phyloP scores from a whole-genome alignment of 2,329 filamentous ascomycete genomes.

The Aspergillus niger region DNA sequence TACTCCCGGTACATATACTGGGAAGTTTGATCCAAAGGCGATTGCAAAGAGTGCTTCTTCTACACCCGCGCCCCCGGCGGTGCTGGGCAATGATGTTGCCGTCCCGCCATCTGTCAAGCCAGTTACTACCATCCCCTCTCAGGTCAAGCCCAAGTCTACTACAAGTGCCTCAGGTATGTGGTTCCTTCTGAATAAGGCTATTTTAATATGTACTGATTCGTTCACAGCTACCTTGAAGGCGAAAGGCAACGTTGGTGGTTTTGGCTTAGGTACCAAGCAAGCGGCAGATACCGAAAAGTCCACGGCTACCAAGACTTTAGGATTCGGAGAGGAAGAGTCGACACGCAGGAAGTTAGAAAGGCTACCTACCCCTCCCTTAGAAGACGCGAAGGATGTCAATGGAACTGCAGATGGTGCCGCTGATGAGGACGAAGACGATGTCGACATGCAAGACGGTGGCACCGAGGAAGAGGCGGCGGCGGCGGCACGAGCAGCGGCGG shows the following conservation, averaged over 20 bases:
- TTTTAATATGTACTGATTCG: conserved; percentile 13
- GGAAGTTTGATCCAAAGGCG: conserved; percentile 84
- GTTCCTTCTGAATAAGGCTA: no score
- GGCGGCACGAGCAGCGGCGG: conserved; percentile 79
- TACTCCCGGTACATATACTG: conserved; percentile 63
- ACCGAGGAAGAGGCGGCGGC: conserved; percentile 87
- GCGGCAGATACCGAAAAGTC: conserved; percentile 66
- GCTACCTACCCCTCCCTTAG: conserved; percentile 74
- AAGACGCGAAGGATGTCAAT: conserved; percentile 61
- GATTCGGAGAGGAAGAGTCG: conserved; percentile 85
- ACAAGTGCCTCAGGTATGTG: conserved; percentile 45
- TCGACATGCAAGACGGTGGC: conserved; percentile 72
- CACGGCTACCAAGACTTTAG: conserved; percentile 71
- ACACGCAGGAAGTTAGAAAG: conserved; percentile 87
- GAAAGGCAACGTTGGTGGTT: conserved; percentile 75
- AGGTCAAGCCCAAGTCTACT: conserved; percentile 45
- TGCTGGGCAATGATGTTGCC: conserved; percentile 59
- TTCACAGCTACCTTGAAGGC: conserved; percentile 60
- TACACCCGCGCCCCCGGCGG: conserved; percentile 56
- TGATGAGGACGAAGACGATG: conserved; percentile 73
- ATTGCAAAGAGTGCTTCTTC: conserved; percentile 77
- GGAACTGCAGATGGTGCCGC: conserved; percentile 54
- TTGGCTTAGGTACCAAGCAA: conserved; percentile 74
- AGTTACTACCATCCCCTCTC: conserved; percentile 43
- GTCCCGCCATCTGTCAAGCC: conserved; percentile 52